phyloP scores from a whole-genome alignment of 192 early-diverging fungal species.

The Coemansia sp. region DNA sequence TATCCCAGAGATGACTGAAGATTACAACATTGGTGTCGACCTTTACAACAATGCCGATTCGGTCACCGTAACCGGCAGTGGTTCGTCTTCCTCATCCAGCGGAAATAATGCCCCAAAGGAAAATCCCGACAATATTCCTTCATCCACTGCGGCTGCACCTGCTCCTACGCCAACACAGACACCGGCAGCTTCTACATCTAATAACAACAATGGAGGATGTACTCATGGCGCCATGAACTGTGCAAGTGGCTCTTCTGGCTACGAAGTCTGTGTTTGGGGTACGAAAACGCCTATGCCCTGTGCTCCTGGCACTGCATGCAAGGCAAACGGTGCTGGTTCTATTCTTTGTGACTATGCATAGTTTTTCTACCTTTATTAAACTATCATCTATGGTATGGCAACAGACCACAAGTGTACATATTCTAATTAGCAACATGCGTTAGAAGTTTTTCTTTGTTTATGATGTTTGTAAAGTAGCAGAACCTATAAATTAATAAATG shows the following conservation, averaged over 20 bases:
- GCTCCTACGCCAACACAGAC: constrained; percentile 1
- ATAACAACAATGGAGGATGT: constrained; percentile 3
- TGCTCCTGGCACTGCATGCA: constrained; percentile 25
- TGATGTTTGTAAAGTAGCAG: no score
- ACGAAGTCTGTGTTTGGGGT: constrained; percentile 44
- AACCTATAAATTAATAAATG: no score
- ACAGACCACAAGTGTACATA: no score
- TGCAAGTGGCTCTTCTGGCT: constrained; percentile 15
- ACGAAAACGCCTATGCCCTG: constrained; percentile 8
- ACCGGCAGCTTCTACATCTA: neutral
- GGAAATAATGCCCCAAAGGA: neutral
- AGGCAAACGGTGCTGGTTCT: neutral
- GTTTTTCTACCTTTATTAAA: no score
- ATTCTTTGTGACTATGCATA: constrained; percentile 3
- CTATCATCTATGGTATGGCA: no score
- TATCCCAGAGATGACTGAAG: constrained; percentile 51
- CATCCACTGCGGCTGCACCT: neutral
- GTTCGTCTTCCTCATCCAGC: constrained; percentile 3
- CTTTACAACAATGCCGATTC: constrained; percentile 22
- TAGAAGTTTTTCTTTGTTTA: no score
- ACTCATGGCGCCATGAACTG: constrained; percentile 32
- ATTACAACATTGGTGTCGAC: constrained; percentile 33
- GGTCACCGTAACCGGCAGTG: constrained; percentile 34
- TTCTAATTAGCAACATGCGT: no score
- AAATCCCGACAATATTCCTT: constrained; percentile 19